Evolutionary conservation across 192 early-diverging fungal genomes (phyloP), one percentile per base, ranked within the genome.

Genomic region (Gorgonomyces haynaldii): DNA sequence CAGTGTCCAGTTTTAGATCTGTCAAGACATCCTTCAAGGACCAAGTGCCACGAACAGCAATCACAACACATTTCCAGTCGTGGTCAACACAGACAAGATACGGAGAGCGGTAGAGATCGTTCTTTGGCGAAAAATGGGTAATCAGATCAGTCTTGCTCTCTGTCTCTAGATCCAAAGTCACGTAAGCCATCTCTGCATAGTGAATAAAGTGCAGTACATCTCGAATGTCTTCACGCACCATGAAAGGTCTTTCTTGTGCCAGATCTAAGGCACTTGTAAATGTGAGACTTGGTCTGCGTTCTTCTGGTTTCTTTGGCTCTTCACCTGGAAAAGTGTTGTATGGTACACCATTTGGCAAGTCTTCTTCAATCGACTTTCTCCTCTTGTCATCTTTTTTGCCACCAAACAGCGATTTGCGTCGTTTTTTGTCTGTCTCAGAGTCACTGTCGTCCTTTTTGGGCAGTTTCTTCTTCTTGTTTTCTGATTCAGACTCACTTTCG

Each of bases 11-110:
- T 43, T 56, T 64, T 36, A 69, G 35, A 61, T 69, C 67, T 24
- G 61, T 57, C 30, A 69, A 37, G 15, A 69, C 50, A 50, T 69
- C 67, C 1, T 52, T 45, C 2, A 55, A 37, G 12, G 60, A 65
- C 20, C 45, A 69, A 4, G 67, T 69, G 12, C 67, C 67, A 6
- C 67, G 51, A 16, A 69, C 41, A 17, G 67, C 64, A 48, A 69
- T 49, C 8, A 69, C 61, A 32, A 69, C 42, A 6, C 48, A 43
- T 16, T 64, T 58, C 27, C 55, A 52, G 12, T 65, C 60, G 15
- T 39, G 63, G 32, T 69, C 67, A 1, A 52, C 17, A 8, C 49
- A 51, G 39, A 69, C 51, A n/a, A 69, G 29, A 40, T 47, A 69
- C 8, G 67, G 67, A 2, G 58, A 45, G 23, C 34, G 24, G 65